Conservation (phyloP, 371 early-diverging fungal genomes). For the Mucor mucedo region DNA sequence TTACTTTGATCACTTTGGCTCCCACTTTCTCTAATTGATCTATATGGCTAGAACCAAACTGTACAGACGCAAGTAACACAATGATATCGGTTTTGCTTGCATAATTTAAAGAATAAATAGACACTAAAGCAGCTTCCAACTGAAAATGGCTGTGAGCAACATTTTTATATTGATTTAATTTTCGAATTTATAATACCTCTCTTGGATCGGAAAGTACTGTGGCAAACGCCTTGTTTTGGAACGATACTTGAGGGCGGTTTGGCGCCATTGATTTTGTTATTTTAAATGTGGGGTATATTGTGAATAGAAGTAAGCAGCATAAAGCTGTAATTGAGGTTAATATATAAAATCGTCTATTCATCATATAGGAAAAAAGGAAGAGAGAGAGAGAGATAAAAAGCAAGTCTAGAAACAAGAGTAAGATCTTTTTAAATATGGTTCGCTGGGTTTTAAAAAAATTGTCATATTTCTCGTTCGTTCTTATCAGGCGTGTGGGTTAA, state of each 20-base stretch:
- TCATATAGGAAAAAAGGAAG: conserved; percentile 5
- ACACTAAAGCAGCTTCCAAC: conserved; percentile 33
- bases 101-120: conserved; percentile 30
- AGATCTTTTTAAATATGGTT: background rate
- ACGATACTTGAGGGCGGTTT: background rate
- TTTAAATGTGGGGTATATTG: conserved; percentile 16
- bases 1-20: conserved; percentile 21
- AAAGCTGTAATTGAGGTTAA: conserved; percentile 5
- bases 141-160: background rate
- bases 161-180: background rate
- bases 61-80: conserved; percentile 24
- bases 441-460: background rate
- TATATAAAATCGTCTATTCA: conserved; percentile 26
- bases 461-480: too few relatives aligned
- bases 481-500: too few relatives aligned
- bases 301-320: conserved; percentile 23
- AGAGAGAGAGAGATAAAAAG: background rate
- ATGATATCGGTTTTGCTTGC: conserved; percentile 23
- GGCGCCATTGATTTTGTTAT: background rate
- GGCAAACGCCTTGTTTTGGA: conserved; percentile 23
- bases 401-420: background rate
- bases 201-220: conserved; percentile 24
- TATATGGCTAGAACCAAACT: conserved; percentile 1
- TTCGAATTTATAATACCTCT: conserved; percentile 11
- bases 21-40: conserved; percentile 16